phyloP scores from a whole-genome alignment of 208 protist species.

The Trypanosoma lewisi region DNA sequence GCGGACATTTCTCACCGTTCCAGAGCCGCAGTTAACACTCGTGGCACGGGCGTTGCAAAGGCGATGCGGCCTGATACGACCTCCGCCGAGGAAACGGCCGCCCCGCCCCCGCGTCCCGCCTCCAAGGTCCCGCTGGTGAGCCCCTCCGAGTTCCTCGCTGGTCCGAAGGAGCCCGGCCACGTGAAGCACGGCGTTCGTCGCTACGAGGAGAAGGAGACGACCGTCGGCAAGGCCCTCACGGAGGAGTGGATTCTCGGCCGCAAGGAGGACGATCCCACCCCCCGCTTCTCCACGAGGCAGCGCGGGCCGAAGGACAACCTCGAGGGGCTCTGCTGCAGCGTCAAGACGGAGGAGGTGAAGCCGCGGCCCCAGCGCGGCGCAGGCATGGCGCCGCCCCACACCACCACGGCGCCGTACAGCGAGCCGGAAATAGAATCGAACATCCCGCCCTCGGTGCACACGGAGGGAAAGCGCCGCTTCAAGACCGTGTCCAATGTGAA shows the following conservation, averaged over 20 bases:
- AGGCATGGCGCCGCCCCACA: conserved; percentile 20
- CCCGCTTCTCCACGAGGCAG: neutral
- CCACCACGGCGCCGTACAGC: conserved; percentile 30
- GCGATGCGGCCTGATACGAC: neutral
- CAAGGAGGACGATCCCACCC: conserved; percentile 16
- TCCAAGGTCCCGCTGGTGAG: conserved; percentile 1
- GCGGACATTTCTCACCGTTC: conserved; percentile 34
- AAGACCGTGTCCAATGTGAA: neutral
- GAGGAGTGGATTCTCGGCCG: conserved; percentile 68
- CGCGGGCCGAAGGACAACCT: conserved; percentile 24
- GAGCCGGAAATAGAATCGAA: conserved; percentile 19
- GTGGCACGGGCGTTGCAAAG: conserved; percentile 11
- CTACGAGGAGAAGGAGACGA: conserved; percentile 50
- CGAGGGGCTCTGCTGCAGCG: conserved; percentile 21
- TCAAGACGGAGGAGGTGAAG: conserved; percentile 28
- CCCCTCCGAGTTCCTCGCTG: conserved; percentile 65
- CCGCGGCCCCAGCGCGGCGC: conserved; percentile 21
- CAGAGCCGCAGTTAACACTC: conserved; percentile 13
- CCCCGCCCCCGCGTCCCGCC: neutral
- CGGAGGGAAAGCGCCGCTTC: conserved; percentile 15
- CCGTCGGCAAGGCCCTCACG: conserved; percentile 62
- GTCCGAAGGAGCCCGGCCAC: conserved; percentile 59
- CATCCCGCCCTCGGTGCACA: too few relatives aligned
- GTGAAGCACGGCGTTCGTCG: conserved; percentile 59
- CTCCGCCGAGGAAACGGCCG: neutral